Conservation (phyloP, 2,329 filamentous ascomycete genomes). For the Thielaviopsis musarum region DNA sequence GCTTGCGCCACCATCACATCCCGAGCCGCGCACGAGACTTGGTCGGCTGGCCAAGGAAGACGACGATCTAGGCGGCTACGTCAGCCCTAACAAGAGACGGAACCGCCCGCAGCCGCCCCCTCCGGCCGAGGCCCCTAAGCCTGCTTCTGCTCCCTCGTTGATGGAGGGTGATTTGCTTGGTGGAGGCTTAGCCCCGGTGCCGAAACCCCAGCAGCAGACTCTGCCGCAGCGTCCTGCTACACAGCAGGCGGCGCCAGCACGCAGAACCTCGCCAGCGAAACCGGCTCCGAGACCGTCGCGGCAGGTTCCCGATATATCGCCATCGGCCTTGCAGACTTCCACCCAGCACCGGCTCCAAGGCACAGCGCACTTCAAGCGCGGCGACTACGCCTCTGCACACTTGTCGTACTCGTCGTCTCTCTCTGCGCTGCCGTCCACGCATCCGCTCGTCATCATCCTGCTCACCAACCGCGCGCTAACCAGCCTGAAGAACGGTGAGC, state of each 20-base stretch:
- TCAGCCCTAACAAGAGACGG: constrained; percentile 71
- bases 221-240: constrained; percentile 24
- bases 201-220: constrained; percentile 22
- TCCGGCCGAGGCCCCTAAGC: constrained; percentile 21
- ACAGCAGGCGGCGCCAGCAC: constrained; percentile 16
- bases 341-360: constrained; percentile 65
- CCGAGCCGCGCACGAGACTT: constrained; percentile 32
- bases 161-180: constrained; percentile 52
- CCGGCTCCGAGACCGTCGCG: constrained; percentile 34
- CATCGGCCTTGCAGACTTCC: constrained; percentile 55
- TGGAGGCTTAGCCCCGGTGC: constrained; percentile 8
- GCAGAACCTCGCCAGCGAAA: constrained; percentile 17
- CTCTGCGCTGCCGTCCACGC: constrained; percentile 52
- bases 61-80: constrained; percentile 65
- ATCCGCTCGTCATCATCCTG: constrained; percentile 76
- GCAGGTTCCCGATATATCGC: constrained; percentile 49
- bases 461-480: constrained; percentile 85
- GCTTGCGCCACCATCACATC: constrained; percentile 21
- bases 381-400: constrained; percentile 80
- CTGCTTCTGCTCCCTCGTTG: constrained; percentile 25
- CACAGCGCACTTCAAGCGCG: constrained; percentile 80
- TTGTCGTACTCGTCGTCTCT: constrained; percentile 67
- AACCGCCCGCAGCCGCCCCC: constrained; percentile 39
- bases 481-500: constrained; percentile 77
- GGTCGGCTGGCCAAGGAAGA: constrained; percentile 62